Evolutionary conservation across 331 rosid genomes (phyloP), one percentile per base, ranked within the genome.

Genomic region (Telfairia occidentalis): DNA sequence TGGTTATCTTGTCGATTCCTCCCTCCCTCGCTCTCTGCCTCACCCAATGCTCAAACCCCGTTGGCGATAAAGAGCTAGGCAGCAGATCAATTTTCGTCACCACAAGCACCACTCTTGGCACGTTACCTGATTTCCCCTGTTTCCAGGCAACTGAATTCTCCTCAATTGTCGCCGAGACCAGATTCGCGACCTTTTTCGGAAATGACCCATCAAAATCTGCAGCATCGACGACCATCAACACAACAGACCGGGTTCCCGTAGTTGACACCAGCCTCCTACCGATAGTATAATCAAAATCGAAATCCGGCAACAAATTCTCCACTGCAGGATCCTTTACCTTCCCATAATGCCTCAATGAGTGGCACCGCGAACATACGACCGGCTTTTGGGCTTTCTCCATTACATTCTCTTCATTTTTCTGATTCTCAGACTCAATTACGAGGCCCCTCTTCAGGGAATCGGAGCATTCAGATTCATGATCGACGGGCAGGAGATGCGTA

Each of bases 121-220:
- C 92, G 61, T 94, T 94, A 30, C 88, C 98, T 0, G 98, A 84
- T 78, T 80, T 89, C 52, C 98, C 98, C 82, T 84, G 82, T 75
- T 89, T 94, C 97, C 97, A 94, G 1, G 87, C 89, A 16, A 81
- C 50, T n/a, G 76, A 83, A 54, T 89, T 78, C 65, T 91, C 95
- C 24, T 91, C 97, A 12, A 93, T 88, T 9, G 97, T 87, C 43
- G 78, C 80, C 16, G 98, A 89, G 1, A 94, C 87, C 72, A 91
- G 69, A 50, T 76, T 87, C 0, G 97, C 97, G 32, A 90, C 96
- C 84, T 85, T 89, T 77, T 83, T 78, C 0, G 98, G 97, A 76
- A 94, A 88, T 0, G 98, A 94, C 23, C 98, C 98, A 63, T 94
- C 97, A n/a, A 94, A 94, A 76, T 94, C 98, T n/a, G 84, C 83